phyloP scores from a whole-genome alignment of 2,329 filamentous ascomycete genomes.

The Elsinoe batatas region DNA sequence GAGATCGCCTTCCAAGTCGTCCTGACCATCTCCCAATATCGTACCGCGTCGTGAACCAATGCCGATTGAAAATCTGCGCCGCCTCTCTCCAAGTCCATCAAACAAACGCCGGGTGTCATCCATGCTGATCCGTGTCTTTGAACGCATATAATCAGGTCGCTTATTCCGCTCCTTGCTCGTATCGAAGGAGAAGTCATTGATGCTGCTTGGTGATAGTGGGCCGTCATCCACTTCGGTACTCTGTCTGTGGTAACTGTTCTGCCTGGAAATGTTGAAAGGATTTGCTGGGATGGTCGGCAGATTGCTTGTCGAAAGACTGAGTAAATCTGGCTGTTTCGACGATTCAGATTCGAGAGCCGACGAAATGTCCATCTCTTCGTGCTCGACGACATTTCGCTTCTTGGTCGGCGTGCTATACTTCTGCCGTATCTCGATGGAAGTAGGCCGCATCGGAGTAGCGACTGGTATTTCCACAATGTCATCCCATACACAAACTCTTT shows the following conservation, averaged over 20 bases:
- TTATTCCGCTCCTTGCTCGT: constrained; percentile 14
- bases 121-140: constrained; percentile 33
- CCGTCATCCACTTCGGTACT: constrained; percentile 16
- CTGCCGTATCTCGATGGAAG: constrained; percentile 73
- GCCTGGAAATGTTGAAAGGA: constrained; percentile 39
- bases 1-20: constrained; percentile 78
- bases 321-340: constrained; percentile 50
- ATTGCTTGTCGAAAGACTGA: constrained; percentile 42
- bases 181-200: constrained; percentile 24
- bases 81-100: constrained; percentile 22
- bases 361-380: constrained; percentile 91
- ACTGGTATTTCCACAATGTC: constrained; percentile 93
- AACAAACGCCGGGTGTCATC: constrained; percentile 28
- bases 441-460: constrained; percentile 76
- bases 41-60: constrained; percentile 23
- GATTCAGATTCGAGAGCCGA: constrained; percentile 52
- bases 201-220: constrained; percentile 27
- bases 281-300: constrained; percentile 27
- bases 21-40: constrained; percentile 37
- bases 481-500: constrained; percentile 94
- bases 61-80: constrained; percentile 15
- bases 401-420: constrained; percentile 32
- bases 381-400: constrained; percentile 37
- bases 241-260: constrained; percentile 35
- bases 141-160: constrained; percentile 20